Evolutionary conservation across 257 asterid genomes (phyloP).

Genomic region (Solanum arcanum): DNA sequence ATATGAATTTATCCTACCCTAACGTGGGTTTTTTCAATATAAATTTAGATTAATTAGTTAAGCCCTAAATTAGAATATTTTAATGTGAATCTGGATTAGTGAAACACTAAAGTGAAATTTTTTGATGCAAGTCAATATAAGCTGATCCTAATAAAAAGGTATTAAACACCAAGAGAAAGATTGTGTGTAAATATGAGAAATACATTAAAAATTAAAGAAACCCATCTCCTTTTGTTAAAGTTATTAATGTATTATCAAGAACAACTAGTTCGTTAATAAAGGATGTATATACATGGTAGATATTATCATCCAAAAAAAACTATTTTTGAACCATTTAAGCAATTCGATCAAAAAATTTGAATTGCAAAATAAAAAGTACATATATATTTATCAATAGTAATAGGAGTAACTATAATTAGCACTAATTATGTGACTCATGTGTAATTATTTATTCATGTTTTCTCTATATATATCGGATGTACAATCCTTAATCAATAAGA

Average conservation of each 20-base stretch:
- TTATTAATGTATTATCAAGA: not conserved
- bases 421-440: too few species aligned
- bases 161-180: not conserved
- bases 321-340: too few species aligned
- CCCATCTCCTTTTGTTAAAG: not conserved
- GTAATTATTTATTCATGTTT: too few species aligned
- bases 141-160: not conserved
- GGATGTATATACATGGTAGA: not conserved
- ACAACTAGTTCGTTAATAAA: not conserved
- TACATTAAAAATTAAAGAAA: not conserved
- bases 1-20: not conserved
- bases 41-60: not conserved
- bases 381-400: not conserved
- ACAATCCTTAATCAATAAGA: too few species aligned
- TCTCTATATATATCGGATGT: too few species aligned
- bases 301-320: not conserved
- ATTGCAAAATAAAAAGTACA: too few species aligned
- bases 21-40: not conserved
- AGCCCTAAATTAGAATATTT: not conserved
- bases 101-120: not conserved
- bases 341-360: too few species aligned
- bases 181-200: not conserved
- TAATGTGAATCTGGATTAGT: not conserved
- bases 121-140: not conserved
- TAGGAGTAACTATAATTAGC: too few species aligned